A percentile compares a stretch with the other conserved stretches of the same genome.
These are phyloP conservation scores for Protomyces pachydermus DNA, from an alignment of 1,139 yeast genomes.

Conservation along the genomic window DNA sequence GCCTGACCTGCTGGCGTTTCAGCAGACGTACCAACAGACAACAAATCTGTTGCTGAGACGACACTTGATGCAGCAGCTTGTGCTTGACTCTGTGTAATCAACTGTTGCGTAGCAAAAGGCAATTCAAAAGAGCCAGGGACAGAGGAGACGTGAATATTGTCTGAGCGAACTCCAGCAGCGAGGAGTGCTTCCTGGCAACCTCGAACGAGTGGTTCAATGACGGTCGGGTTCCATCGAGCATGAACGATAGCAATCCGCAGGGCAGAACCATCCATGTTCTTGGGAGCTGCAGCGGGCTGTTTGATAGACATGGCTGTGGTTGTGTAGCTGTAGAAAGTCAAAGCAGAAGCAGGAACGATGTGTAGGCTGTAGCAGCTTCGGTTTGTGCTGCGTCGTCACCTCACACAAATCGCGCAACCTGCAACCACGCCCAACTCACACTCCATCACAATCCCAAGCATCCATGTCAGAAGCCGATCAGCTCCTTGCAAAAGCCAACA, in stretches of 20 bases:
- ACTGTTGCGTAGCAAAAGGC: slow-evolving; percentile 44
- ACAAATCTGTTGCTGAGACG: slow-evolving; percentile 18
- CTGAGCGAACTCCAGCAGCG: slow-evolving; percentile 62
- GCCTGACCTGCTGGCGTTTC: neutral
- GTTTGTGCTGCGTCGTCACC: neutral
- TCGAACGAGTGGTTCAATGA: slow-evolving; percentile 71
- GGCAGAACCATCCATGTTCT: slow-evolving; percentile 24
- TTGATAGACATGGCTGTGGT: slow-evolving; percentile 14
- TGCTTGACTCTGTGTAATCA: slow-evolving; percentile 8
- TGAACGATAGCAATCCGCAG: slow-evolving; percentile 28
- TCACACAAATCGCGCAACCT: neutral
- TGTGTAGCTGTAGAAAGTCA: no score
- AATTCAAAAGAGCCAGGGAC: slow-evolving; percentile 95
- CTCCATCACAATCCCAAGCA: neutral
- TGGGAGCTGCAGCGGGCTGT: slow-evolving; percentile 22
- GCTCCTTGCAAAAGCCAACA: slow-evolving; percentile 51
- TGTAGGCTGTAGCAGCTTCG: neutral
- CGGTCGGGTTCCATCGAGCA: slow-evolving; percentile 71
- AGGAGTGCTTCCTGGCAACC: slow-evolving; percentile 64
- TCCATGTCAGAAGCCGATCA: slow-evolving; percentile 25
- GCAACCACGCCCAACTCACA: neutral
- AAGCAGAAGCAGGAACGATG: neutral
- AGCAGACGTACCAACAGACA: slow-evolving; percentile 17
- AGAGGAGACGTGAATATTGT: slow-evolving; percentile 70
- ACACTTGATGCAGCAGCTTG: slow-evolving; percentile 11